Percentiles rank a stretch among this genome's conserved stretches.
Evolutionary conservation across 148 eudicot genomes (phyloP).

Genomic region (Persicaria tinctoria): DNA sequence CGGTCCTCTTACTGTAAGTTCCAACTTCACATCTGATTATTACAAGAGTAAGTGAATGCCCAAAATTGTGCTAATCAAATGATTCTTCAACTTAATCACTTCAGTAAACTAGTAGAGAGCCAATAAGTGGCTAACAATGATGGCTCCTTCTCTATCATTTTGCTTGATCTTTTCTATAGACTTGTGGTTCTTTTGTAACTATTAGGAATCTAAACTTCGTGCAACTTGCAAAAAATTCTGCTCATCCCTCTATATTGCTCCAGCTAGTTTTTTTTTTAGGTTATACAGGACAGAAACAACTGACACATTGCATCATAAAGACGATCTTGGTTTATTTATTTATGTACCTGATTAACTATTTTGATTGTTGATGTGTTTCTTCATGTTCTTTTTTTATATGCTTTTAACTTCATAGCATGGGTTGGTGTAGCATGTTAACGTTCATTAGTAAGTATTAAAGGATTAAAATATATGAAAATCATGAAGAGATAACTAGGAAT

Average conservation of each 20-base stretch:
- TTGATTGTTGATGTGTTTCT: not conserved
- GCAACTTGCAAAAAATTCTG: not conserved
- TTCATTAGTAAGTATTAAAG: too few relatives aligned
- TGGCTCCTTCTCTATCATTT: not conserved
- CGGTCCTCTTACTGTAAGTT: conserved; percentile 54
- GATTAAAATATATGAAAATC: too few relatives aligned
- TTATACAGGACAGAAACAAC: not conserved
- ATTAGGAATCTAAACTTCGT: not conserved
- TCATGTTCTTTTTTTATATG: not conserved
- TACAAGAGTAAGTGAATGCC: too few relatives aligned
- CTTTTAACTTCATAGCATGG: not conserved
- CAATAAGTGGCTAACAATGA: not conserved
- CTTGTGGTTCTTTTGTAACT: not conserved
- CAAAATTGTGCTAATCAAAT: not conserved
- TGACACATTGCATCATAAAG: not conserved
- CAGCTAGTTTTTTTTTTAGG: not conserved
- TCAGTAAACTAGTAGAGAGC: not conserved
- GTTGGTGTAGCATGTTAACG: too few relatives aligned
- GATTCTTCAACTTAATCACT: not conserved
- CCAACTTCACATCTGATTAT: not conserved
- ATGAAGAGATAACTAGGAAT: too few relatives aligned
- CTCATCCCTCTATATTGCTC: not conserved
- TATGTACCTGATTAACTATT: not conserved
- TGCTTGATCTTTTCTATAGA: not conserved
- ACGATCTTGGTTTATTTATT: not conserved